A percentile compares a stretch with the other conserved stretches of the same genome.
Conservation (phyloP, 139 green algal genomes). For the Chlamydomonas eustigma region DNA sequence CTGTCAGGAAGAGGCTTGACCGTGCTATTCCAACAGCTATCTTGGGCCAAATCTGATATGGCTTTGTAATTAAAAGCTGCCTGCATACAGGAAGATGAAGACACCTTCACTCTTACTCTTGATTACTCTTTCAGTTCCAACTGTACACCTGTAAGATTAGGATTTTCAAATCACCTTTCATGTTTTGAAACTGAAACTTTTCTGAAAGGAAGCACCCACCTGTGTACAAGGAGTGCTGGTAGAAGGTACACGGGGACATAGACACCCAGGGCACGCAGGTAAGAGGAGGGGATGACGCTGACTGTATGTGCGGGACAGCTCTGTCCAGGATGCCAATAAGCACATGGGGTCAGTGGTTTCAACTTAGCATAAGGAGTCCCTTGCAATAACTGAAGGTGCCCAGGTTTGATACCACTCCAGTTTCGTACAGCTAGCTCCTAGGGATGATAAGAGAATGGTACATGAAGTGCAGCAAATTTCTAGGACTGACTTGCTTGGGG, state of each 20-base stretch:
- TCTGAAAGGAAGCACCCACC: slow-evolving; percentile 3
- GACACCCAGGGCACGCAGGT: slow-evolving; percentile 62
- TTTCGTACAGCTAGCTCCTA: slow-evolving; percentile 45
- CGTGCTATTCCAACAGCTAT: slow-evolving; percentile 59
- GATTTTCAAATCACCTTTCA: neutral
- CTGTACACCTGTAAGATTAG: too few relatives aligned
- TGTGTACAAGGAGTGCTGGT: slow-evolving; percentile 79
- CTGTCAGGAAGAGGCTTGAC: slow-evolving; percentile 77
- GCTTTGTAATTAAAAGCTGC: slow-evolving; percentile 41
- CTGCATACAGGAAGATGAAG: slow-evolving; percentile 21
- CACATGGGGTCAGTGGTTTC: slow-evolving; percentile 18
- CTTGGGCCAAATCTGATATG: slow-evolving; percentile 31
- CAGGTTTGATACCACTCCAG: neutral
- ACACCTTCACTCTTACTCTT: neutral
- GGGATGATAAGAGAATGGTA: neutral
- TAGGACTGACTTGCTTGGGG: too few relatives aligned
- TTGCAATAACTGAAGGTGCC: slow-evolving; percentile 19
- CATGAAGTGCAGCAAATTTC: too few relatives aligned
- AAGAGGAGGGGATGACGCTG: slow-evolving; percentile 3
- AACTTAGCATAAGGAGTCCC: slow-evolving; percentile 1
- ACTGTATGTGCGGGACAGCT: slow-evolving; percentile 36
- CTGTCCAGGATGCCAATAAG: slow-evolving; percentile 63
- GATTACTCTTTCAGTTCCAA: too few relatives aligned
- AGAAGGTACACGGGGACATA: slow-evolving; percentile 70
- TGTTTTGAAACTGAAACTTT: neutral